Evolutionary conservation across 768 basidiomycete genomes (phyloP).

Genomic region (Auriscalpium vulgare): DNA sequence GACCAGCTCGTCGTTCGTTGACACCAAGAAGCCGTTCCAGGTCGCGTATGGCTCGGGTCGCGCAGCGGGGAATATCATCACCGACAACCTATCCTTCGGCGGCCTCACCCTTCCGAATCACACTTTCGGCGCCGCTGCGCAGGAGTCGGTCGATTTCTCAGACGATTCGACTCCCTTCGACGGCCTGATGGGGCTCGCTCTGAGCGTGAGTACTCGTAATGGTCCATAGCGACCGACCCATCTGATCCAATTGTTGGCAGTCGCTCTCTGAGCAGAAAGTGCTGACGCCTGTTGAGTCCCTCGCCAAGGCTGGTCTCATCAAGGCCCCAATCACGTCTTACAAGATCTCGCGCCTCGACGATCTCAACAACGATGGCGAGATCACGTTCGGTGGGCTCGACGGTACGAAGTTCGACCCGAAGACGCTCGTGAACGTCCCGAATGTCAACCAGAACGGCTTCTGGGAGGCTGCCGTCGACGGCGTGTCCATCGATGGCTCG

Average conservation of each 20-base stretch:
- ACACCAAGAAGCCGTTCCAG: conserved; percentile 41
- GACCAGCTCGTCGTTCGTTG: conserved; percentile 55
- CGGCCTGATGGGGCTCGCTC: conserved; percentile 72
- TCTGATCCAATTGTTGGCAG: conserved; percentile 20
- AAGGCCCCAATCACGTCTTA: conserved; percentile 61
- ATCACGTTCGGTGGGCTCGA: conserved; percentile 80
- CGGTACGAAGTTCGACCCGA: conserved; percentile 52
- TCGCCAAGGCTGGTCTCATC: conserved; percentile 52
- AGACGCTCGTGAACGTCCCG: conserved; percentile 47
- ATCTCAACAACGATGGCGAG: conserved; percentile 66
- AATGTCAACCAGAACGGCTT: conserved; percentile 67
- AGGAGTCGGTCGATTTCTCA: conserved; percentile 59
- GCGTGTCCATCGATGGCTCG: conserved; percentile 49
- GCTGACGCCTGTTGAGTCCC: conserved; percentile 63
- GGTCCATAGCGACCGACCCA: background rate
- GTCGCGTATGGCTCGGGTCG: conserved; percentile 65
- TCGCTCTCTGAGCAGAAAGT: conserved; percentile 56
- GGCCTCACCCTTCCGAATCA: conserved; percentile 50
- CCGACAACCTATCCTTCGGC: conserved; percentile 57
- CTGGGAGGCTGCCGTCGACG: conserved; percentile 68
- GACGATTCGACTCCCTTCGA: conserved; percentile 44
- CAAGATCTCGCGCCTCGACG: conserved; percentile 70
- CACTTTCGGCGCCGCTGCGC: conserved; percentile 57
- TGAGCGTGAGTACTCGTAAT: conserved; percentile 41
- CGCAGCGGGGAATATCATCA: conserved; percentile 56